Evolutionary conservation across 257 asterid species (phyloP).

Genomic region (Solanum rostratum): DNA sequence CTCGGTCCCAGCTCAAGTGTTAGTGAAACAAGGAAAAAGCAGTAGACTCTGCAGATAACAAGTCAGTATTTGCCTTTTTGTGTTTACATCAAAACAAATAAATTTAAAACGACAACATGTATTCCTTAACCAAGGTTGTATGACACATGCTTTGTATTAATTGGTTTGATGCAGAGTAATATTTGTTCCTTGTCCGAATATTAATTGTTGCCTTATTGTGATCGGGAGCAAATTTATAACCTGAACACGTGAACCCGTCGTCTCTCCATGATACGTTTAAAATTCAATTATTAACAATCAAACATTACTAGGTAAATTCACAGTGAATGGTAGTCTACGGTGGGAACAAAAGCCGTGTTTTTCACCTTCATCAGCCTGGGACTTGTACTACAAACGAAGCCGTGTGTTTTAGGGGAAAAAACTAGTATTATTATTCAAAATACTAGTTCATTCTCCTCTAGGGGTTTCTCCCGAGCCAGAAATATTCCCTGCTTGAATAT

Average conservation of each 20-base stretch:
- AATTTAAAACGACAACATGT: not conserved
- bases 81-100: not conserved
- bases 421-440: no score
- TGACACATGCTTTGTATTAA: not conserved
- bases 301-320: no score
- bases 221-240: no score
- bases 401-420: not conserved
- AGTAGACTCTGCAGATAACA: not conserved
- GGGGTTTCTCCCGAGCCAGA: not conserved
- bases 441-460: constrained; percentile 8
- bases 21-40: not conserved
- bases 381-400: not conserved
- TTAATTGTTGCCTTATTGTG: no score
- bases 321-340: no score
- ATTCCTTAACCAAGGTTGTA: not conserved
- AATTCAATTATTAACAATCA: no score
- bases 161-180: not conserved
- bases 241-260: no score
- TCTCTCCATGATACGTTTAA: no score
- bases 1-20: not conserved
- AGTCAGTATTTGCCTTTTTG: not conserved
- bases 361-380: not conserved
- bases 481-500: constrained; percentile 18
- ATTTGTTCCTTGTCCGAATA: not conserved
- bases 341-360: not conserved